phyloP scores from a whole-genome alignment of 1,139 yeast species.

The Torulaspora globosa region DNA sequence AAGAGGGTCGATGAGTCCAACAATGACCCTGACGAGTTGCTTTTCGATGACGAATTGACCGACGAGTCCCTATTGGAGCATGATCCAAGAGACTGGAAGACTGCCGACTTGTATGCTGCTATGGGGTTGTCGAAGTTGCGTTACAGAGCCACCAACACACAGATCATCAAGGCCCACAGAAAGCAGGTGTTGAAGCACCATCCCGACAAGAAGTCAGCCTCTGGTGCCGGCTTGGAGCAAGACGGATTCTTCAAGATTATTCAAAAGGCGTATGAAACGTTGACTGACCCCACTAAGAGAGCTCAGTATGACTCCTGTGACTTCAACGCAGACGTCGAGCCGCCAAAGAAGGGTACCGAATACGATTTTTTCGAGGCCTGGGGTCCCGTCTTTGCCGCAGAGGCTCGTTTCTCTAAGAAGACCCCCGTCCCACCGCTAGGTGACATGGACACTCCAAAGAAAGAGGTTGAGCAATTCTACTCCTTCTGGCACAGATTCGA shows the following conservation, averaged over 20 bases:
- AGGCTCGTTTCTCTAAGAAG: constrained; percentile 85
- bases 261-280: constrained; percentile 90
- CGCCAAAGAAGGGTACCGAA: constrained; percentile 61
- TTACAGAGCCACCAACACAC: constrained; percentile 87
- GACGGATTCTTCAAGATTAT: constrained; percentile 98
- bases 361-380: constrained; percentile 88
- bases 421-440: constrained; percentile 88
- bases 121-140: constrained; percentile 90
- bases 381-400: constrained; percentile 88
- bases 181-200: constrained; percentile 95
- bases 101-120: constrained; percentile 93
- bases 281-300: constrained; percentile 82
- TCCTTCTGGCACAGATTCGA: constrained; percentile 92
- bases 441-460: constrained; percentile 59
- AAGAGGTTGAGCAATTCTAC: constrained; percentile 86
- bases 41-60: constrained; percentile 72
- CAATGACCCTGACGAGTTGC: constrained; percentile 71
- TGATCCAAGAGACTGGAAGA: constrained; percentile 98
- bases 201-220: constrained; percentile 88
- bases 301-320: constrained; percentile 95
- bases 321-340: constrained; percentile 74
- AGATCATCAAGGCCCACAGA: constrained; percentile 95
- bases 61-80: constrained; percentile 66
- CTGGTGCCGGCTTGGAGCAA: constrained; percentile 78
- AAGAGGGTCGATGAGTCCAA: constrained; percentile 59